phyloP scores from a whole-genome alignment of 148 eudicot genomes.

The Beta vulgaris region DNA sequence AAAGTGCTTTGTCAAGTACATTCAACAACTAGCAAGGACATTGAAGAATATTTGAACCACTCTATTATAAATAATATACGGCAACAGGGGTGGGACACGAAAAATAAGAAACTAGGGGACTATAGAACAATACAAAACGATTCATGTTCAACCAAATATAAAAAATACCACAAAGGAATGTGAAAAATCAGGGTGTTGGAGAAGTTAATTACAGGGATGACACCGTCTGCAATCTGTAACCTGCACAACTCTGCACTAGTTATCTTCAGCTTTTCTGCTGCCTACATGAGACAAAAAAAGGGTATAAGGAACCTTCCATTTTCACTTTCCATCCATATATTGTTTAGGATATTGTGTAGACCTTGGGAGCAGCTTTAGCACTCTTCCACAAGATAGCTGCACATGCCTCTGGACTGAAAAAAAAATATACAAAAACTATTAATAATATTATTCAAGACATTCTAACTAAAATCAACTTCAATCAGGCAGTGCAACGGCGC shows the following conservation, averaged over 20 bases:
- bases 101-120: not conserved
- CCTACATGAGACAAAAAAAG: slow-evolving; percentile 39
- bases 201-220: slow-evolving; percentile 50
- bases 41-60: not conserved
- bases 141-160: not conserved
- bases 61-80: too few relatives aligned
- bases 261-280: slow-evolving; percentile 75
- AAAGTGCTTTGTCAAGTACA: not conserved
- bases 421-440: not conserved
- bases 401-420: slow-evolving; percentile 83
- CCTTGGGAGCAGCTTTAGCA: slow-evolving; percentile 86
- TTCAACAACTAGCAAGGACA: not conserved
- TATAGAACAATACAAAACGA: not conserved
- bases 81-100: too few relatives aligned
- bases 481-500: not conserved
- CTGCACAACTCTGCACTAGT: slow-evolving; percentile 66
- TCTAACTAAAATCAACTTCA: not conserved
- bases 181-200: not conserved
- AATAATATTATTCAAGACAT: not conserved
- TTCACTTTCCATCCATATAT: slow-evolving; percentile 1
- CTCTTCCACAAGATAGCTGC: slow-evolving; percentile 81
- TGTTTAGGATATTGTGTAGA: slow-evolving; percentile 22
- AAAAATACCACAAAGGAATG: not conserved
- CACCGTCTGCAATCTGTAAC: slow-evolving; percentile 65
- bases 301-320: not conserved